phyloP scores from a whole-genome alignment of 1,139 yeast species.

The Kluyveromyces marxianus region DNA sequence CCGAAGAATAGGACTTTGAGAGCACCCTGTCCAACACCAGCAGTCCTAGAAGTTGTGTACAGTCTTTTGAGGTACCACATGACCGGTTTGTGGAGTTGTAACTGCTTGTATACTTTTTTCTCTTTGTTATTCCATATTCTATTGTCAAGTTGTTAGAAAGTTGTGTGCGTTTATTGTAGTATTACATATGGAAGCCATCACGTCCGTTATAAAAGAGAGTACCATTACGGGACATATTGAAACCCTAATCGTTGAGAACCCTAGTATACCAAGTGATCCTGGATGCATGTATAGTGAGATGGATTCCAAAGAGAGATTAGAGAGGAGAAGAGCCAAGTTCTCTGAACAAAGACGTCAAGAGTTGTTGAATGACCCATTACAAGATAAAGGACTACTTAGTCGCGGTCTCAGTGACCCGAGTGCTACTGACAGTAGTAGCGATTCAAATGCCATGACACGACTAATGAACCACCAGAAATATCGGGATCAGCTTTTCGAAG shows the following conservation, averaged over 20 bases:
- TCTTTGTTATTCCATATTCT: background rate
- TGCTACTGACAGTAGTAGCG: background rate
- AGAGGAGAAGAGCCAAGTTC: slow-evolving; percentile 14
- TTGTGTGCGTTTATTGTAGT: background rate
- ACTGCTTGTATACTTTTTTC: background rate
- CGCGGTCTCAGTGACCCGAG: slow-evolving; percentile 1
- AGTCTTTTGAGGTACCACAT: background rate
- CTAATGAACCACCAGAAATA: slow-evolving; percentile 10
- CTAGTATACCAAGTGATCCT: too few species aligned
- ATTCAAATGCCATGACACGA: background rate
- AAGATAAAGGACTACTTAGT: slow-evolving; percentile 16
- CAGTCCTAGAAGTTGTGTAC: background rate
- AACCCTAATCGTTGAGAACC: too few species aligned
- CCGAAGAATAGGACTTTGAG: slow-evolving; percentile 66
- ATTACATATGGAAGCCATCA: too few species aligned
- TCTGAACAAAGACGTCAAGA: slow-evolving; percentile 11
- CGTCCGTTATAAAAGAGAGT: too few species aligned
- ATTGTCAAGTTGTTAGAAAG: background rate
- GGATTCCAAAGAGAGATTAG: slow-evolving; percentile 4
- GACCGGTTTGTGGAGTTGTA: background rate
- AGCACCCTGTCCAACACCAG: slow-evolving; percentile 2
- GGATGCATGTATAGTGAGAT: too few species aligned
- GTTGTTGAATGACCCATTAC: slow-evolving; percentile 13
- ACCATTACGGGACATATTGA: too few species aligned
- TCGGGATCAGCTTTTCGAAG: slow-evolving; percentile 8